These are phyloP conservation scores for Corymbia calophylla DNA, from an alignment of 441 rosid species.

Conservation along the genomic window DNA sequence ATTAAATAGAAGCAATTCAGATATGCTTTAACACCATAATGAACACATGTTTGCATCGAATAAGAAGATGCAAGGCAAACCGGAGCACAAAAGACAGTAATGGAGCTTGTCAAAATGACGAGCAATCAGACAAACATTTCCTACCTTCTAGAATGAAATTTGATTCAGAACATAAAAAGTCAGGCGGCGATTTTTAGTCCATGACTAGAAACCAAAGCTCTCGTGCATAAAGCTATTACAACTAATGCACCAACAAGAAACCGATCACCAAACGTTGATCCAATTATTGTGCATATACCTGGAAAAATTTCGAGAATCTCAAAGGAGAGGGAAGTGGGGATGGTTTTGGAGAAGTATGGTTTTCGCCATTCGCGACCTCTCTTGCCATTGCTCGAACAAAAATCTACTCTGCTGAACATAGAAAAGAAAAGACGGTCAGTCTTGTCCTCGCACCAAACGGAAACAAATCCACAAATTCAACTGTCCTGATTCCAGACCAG, in stretches of 20 bases:
- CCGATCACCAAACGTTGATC: not conserved
- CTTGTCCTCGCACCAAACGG: not conserved
- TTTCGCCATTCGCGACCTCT: slow-evolving; percentile 41
- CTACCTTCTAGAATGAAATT: not conserved
- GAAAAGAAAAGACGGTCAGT: not conserved
- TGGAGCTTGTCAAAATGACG: not conserved
- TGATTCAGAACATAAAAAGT: not conserved
- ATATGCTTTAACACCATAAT: not conserved
- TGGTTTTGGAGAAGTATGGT: slow-evolving; percentile 44
- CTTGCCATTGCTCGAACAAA: slow-evolving; percentile 61
- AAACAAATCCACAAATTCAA: not conserved
- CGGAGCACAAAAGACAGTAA: not conserved
- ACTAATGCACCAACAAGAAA: not conserved
- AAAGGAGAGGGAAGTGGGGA: slow-evolving; percentile 95
- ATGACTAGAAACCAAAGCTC: not conserved
- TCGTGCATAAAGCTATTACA: not conserved
- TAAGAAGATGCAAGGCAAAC: not conserved
- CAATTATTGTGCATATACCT: slow-evolving; percentile 31
- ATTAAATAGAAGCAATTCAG: not conserved
- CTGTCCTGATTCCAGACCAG: not conserved
- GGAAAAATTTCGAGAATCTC: slow-evolving; percentile 82
- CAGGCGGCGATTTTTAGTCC: not conserved
- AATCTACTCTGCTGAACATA: not conserved
- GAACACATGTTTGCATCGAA: not conserved
- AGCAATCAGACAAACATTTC: not conserved